Base-by-base conservation (phyloP, 1,139 yeast species). In the Yamadazyma spencermartinsiae region DNA sequence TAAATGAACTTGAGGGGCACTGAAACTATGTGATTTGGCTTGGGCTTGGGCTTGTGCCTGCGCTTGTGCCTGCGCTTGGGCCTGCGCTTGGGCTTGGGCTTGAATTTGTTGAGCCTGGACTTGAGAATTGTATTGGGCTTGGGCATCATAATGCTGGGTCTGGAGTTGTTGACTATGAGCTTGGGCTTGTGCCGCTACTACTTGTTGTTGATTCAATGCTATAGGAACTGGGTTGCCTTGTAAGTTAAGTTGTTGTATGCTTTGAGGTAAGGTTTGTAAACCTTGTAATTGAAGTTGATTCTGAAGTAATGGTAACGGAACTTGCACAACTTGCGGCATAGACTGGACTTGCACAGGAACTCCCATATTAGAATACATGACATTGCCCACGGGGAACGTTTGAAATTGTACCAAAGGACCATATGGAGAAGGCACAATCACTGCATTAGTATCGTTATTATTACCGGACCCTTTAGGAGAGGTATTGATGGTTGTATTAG, bases 331-430 rank as follows among this genome's bases (percentile, higher is more conserved):
- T 35, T 46, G 54, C n/a, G 53, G 47, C 8, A 42, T 52, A 4
- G 44, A 38, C 39, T 49, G 54, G 11, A 47, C 51, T 18, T 53
- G 46, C 31, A 58, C 51, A 3, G 51, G 52, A 1, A 47, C 50
- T 11, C 52, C 50, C 35, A 44, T 36, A 30, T 44, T 48, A 7
- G 48, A 37, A 34, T 48, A 49, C 16, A 49, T 34, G 9, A 45
- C 51, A 33, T 50, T 49, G 4, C 44, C 41, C 3, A 52, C 49
- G 1, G 54, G 50, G 21, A 42, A 47, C 1, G 70, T 66, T 42
- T 65, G 70, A 16, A 66, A 46, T 25, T 63, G 61, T 2, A 68
- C 68, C 31, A 68, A 42, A 7, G 69, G 66, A 1, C 69, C 70
- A 44, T 63, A 66, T 6, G 68, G 68, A 5, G 66, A 56, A 36